Conservation (phyloP, 2,329 filamentous ascomycete genomes). For the Cladosporium sp. region DNA sequence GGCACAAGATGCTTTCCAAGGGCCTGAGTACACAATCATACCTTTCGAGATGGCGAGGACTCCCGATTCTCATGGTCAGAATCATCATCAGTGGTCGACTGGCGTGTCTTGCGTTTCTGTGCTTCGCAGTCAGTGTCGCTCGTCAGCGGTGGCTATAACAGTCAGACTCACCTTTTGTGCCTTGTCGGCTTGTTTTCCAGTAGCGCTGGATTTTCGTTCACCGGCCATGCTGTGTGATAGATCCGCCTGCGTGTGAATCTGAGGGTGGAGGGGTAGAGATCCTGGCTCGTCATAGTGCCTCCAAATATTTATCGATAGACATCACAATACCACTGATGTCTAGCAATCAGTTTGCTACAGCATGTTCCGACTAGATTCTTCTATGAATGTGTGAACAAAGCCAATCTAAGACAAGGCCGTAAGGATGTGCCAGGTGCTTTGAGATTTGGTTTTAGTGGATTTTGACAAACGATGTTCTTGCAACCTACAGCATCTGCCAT, state of each 20-base stretch:
- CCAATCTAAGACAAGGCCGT: neutral
- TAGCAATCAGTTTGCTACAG: neutral
- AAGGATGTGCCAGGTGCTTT: no score
- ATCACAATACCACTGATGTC: neutral
- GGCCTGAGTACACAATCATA: no score
- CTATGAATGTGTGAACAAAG: neutral
- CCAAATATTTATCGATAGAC: neutral
- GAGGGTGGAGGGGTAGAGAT: no score
- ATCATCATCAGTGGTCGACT: no score
- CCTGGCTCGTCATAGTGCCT: no score
- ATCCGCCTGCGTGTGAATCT: neutral
- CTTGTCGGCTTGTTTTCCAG: neutral
- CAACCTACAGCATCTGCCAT: no score
- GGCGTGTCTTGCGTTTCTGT: no score
- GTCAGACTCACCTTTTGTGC: neutral
- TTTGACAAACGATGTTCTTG: neutral
- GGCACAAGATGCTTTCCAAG: no score
- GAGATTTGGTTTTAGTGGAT: neutral
- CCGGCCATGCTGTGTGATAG: neutral
- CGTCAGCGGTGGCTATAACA: neutral
- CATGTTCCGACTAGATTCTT: neutral
- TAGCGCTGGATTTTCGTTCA: neutral
- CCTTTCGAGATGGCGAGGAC: no score
- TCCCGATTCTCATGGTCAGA: no score
- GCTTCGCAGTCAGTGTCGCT: no score